phyloP scores from a whole-genome alignment of 2,329 filamentous ascomycete species.

The Aureobasidium vineae region DNA sequence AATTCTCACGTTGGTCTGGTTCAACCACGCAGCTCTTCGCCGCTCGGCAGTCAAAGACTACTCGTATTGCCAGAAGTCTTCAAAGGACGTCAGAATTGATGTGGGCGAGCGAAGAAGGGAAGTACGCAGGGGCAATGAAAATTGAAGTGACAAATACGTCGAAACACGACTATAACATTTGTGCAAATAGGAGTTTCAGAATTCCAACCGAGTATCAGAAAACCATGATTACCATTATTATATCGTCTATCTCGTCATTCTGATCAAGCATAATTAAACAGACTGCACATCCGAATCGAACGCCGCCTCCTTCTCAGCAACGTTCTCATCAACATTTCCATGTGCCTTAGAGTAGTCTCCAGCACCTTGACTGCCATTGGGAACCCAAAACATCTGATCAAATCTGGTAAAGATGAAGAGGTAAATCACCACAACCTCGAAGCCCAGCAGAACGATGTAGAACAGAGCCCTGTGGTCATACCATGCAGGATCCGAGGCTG shows the following conservation, averaged over 20 bases:
- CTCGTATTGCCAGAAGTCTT: too few species aligned
- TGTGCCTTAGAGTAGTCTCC: constrained; percentile 6
- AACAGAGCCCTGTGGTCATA: constrained; percentile 35
- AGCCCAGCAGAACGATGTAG: constrained; percentile 35
- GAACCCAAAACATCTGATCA: constrained; percentile 35
- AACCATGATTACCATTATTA: too few species aligned
- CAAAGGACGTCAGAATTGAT: too few species aligned
- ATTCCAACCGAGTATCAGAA: too few species aligned
- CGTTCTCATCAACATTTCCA: not conserved
- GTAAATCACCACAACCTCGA: constrained; percentile 37
- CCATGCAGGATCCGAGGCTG: constrained; percentile 35
- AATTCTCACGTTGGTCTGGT: too few species aligned
- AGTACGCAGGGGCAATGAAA: too few species aligned
- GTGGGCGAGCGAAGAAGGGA: too few species aligned
- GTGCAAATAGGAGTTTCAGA: too few species aligned
- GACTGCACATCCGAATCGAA: not conserved
- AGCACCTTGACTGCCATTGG: constrained; percentile 21
- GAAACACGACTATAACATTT: too few species aligned
- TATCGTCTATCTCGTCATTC: not conserved
- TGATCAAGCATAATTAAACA: not conserved
- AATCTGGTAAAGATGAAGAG: constrained; percentile 33
- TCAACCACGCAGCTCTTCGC: too few species aligned
- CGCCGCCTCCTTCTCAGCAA: not conserved
- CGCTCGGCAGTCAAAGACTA: too few species aligned
- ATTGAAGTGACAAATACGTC: too few species aligned